These are phyloP conservation scores for Blepharisma stoltei DNA, from an alignment of 73 alveolate genomes.

Conservation along the genomic window DNA sequence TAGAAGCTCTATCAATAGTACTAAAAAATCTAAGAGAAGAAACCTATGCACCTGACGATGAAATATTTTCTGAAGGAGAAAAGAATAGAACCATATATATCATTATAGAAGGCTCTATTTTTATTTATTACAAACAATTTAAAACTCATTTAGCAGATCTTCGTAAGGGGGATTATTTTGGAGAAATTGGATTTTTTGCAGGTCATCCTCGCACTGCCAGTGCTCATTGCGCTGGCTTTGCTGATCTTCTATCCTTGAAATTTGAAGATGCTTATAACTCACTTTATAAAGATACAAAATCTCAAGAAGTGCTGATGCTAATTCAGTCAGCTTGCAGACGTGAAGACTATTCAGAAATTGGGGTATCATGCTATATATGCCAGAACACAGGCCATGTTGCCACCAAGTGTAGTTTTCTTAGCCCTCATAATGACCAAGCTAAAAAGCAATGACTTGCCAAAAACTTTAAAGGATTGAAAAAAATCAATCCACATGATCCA, in stretches of 20 bases:
- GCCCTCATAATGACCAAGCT: too few relatives aligned
- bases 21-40: conserved; percentile 36
- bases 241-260: background rate
- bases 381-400: background rate
- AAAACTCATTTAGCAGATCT: conserved; percentile 5
- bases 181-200: conserved; percentile 3
- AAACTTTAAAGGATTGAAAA: too few relatives aligned
- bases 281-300: conserved; percentile 24
- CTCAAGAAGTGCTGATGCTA: too few relatives aligned
- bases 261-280: background rate
- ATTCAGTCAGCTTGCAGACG: too few relatives aligned
- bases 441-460: too few relatives aligned
- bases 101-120: conserved; percentile 55
- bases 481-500: too few relatives aligned
- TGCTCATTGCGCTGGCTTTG: background rate
- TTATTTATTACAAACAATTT: conserved; percentile 31
- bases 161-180: background rate
- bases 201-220: background rate
- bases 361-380: conserved; percentile 1
- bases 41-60: conserved; percentile 57
- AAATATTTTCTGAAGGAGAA: conserved; percentile 40
- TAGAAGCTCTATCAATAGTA: conserved; percentile 42
- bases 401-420: background rate
- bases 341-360: background rate
- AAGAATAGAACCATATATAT: conserved; percentile 55